Conservation (phyloP, 2,329 filamentous ascomycete species). For the Colletotrichum magnum region DNA sequence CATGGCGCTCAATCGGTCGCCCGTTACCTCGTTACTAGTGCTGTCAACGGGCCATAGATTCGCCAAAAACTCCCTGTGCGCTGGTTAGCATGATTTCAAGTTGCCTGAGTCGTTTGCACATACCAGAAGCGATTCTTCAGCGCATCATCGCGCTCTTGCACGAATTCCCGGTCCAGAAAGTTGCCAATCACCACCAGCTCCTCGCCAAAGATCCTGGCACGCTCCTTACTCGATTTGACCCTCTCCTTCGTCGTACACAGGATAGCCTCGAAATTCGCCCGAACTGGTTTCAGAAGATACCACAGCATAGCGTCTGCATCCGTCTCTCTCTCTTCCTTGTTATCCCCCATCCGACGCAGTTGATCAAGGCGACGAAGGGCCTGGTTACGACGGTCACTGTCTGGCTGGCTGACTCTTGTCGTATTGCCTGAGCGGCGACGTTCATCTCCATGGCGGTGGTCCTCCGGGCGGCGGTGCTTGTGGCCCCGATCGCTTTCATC, state of each 20-base stretch:
- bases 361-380: conserved; percentile 59
- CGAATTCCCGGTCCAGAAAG: conserved; percentile 63
- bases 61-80: conserved; percentile 59
- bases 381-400: conserved; percentile 55
- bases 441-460: conserved; percentile 48
- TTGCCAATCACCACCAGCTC: conserved; percentile 74
- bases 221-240: conserved; percentile 73
- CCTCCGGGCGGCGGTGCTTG: conserved; percentile 54
- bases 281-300: conserved; percentile 70
- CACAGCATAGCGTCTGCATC: conserved; percentile 63
- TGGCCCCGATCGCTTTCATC: conserved; percentile 47
- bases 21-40: conserved; percentile 60
- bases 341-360: conserved; percentile 62
- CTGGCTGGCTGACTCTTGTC: conserved; percentile 34
- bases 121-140: conserved; percentile 44
- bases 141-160: conserved; percentile 54
- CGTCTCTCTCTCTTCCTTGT: conserved; percentile 62
- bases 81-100: conserved; percentile 10
- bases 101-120: background rate
- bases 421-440: conserved; percentile 46
- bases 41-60: conserved; percentile 63
- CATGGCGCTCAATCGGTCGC: conserved; percentile 60
- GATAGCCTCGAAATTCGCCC: conserved; percentile 71
- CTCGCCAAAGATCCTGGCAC: conserved; percentile 72
- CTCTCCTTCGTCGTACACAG: conserved; percentile 73